These are phyloP conservation scores for Oxyria digyna DNA, from an alignment of 148 eudicot species.

Conservation along the genomic window DNA sequence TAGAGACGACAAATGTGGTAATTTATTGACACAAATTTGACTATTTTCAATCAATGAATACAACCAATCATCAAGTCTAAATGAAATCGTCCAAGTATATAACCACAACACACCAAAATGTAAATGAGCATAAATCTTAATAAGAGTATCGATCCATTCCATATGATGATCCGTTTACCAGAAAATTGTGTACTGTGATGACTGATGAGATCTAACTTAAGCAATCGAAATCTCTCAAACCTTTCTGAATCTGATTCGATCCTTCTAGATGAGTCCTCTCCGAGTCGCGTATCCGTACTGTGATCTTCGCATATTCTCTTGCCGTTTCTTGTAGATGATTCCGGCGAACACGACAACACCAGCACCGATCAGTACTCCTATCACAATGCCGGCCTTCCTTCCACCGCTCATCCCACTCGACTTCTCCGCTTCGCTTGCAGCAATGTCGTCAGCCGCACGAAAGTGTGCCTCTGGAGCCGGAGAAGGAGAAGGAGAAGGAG, in stretches of 20 bases:
- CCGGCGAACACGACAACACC: constrained; percentile 30
- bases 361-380: constrained; percentile 30
- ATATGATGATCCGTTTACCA: not conserved
- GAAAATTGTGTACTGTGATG: not conserved
- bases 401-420: constrained; percentile 26
- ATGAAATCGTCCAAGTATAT: not conserved
- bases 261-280: constrained; percentile 15
- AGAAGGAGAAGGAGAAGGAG: not conserved
- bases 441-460: not conserved
- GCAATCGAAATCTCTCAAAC: not conserved
- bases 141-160: not conserved
- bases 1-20: not conserved
- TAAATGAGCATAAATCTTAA: not conserved
- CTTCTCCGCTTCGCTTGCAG: not conserved
- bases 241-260: not conserved
- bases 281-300: constrained; percentile 39
- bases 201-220: not conserved
- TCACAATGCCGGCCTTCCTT: constrained; percentile 36
- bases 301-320: constrained; percentile 38
- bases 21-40: not conserved
- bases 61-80: not conserved
- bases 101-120: not conserved
- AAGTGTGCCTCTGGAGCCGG: not conserved
- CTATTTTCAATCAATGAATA: constrained; percentile 1
- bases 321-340: constrained; percentile 44